A percentile compares a stretch with the other conserved stretches of the same genome.
Conservation (phyloP, 768 basidiomycete species). For the Collybia sp. region DNA sequence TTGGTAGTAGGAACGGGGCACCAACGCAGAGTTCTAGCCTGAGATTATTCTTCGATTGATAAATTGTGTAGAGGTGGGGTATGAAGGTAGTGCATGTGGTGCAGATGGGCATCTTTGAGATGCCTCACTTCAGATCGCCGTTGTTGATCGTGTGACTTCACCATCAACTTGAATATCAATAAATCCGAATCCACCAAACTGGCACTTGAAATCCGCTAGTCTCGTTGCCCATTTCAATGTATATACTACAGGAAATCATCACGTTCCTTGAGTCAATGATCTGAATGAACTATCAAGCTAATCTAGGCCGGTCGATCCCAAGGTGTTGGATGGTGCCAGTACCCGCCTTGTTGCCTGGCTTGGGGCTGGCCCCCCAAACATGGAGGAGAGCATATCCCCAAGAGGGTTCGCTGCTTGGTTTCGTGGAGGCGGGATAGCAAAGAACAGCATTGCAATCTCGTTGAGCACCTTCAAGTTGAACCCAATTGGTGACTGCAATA, state of each 20-base stretch:
- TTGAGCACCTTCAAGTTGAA: conserved; percentile 48
- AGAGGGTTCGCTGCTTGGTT: conserved; percentile 72
- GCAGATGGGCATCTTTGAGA: conserved; percentile 91
- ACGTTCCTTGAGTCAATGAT: no score
- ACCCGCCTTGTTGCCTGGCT: conserved; percentile 33
- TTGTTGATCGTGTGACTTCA: no score
- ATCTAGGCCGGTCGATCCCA: conserved; percentile 37
- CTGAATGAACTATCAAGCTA: conserved; percentile 13
- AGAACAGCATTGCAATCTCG: conserved; percentile 74
- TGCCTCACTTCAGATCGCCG: no score
- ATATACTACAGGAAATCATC: no score
- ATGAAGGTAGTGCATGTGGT: conserved; percentile 66
- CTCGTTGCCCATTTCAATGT: no score
- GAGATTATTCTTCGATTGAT: conserved; percentile 73
- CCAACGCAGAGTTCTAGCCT: conserved; percentile 82
- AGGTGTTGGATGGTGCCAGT: conserved; percentile 36
- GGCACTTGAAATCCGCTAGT: no score
- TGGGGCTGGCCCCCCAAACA: conserved; percentile 72
- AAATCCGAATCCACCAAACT: no score
- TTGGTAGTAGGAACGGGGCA: conserved; percentile 16
- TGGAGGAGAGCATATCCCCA: conserved; percentile 82
- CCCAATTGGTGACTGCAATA: not conserved
- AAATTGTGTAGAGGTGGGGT: conserved; percentile 74
- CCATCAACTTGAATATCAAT: no score
- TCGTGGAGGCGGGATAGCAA: conserved; percentile 80